Conservation (phyloP, 345 rosid species). For the Pistacia vera region DNA sequence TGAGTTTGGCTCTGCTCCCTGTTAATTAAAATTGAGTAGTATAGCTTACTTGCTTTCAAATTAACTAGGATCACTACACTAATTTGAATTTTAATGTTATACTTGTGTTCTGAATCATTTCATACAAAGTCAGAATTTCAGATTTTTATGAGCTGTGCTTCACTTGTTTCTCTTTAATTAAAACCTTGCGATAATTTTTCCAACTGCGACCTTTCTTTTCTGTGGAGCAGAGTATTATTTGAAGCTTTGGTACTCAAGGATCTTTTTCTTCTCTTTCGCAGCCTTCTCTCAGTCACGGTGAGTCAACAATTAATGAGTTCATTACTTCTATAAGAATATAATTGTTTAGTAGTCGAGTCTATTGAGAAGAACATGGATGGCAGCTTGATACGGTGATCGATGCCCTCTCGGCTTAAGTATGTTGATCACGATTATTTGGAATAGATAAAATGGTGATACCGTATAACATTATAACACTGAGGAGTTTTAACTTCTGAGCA, state of each 20-base stretch:
- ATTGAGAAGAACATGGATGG: constrained; percentile 3
- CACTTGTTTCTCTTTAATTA: background rate
- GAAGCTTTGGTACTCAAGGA: constrained; percentile 71
- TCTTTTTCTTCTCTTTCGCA: constrained; percentile 53
- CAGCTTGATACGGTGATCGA: background rate
- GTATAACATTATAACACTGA: background rate
- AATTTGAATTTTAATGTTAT: background rate
- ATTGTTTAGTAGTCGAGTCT: background rate
- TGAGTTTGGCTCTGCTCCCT: background rate
- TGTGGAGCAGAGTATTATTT: constrained; percentile 54
- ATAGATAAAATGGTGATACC: background rate
- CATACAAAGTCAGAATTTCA: background rate
- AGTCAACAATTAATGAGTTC: constrained; percentile 20
- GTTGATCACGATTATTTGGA: background rate
- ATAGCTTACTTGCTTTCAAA: background rate
- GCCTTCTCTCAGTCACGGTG: constrained; percentile 44
- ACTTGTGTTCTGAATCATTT: background rate
- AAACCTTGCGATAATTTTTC: background rate
- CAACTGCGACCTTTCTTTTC: constrained; percentile 13
- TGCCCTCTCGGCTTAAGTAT: background rate
- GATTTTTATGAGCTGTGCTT: background rate
- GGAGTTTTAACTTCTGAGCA: background rate
- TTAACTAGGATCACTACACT: background rate
- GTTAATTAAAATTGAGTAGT: background rate
- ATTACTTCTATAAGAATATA: background rate